Percentiles rank a stretch among this genome's conserved stretches.
Conservation (phyloP, 1,284 basidiomycete species). For the Phaffia rhodozyma region DNA sequence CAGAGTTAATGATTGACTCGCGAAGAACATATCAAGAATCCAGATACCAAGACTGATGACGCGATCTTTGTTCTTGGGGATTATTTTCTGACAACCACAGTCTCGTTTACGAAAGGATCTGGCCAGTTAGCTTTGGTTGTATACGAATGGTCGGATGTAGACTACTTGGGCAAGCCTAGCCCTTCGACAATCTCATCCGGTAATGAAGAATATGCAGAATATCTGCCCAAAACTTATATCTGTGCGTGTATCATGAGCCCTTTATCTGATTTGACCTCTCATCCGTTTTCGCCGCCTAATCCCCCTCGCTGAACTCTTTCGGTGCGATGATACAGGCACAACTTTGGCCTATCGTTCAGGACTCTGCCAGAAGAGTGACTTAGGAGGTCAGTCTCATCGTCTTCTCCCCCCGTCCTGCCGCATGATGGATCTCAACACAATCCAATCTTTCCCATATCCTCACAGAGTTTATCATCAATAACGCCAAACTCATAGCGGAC, state of each 20-base stretch:
- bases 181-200: constrained; percentile 9
- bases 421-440: not conserved
- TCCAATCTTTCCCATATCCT: no score
- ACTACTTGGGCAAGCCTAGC: constrained; percentile 57
- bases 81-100: not conserved
- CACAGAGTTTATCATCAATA: not conserved
- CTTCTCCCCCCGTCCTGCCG: constrained; percentile 42
- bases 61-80: constrained; percentile 7
- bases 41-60: not conserved
- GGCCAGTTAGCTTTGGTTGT: constrained; percentile 90
- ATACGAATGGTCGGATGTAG: constrained; percentile 85
- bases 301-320: not conserved
- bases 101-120: constrained; percentile 76
- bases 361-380: constrained; percentile 53
- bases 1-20: not conserved
- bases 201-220: not conserved
- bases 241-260: constrained; percentile 38
- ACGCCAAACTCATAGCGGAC: no score
- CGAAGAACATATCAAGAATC: not conserved
- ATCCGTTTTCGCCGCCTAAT: constrained; percentile 26
- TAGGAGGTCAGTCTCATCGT: constrained; percentile 70
- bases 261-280: not conserved
- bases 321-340: constrained; percentile 36
- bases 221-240: constrained; percentile 59
- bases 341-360: constrained; percentile 55